Evolutionary conservation across 805 yeast genomes (phyloP).

Genomic region (Pachysolen tannophilus): DNA sequence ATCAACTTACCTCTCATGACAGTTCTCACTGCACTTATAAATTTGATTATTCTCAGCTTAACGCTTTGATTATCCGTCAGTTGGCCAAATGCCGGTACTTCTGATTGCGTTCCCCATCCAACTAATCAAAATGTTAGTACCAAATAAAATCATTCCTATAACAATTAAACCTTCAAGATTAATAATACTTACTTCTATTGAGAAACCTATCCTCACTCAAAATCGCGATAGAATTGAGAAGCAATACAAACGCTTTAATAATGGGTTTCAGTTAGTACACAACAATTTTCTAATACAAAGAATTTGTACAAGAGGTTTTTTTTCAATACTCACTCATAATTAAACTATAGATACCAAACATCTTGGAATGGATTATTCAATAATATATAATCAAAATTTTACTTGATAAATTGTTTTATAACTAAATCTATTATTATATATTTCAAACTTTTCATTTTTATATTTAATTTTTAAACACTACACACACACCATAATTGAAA

Average conservation of each 20-base stretch:
- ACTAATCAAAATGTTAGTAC: constrained; percentile 13
- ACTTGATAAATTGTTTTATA: neutral
- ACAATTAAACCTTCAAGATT: no score
- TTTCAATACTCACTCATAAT: constrained; percentile 3
- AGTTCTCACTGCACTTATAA: constrained; percentile 53
- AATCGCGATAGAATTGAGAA: constrained; percentile 50
- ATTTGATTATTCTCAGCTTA: constrained; percentile 41
- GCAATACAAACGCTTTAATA: constrained; percentile 35
- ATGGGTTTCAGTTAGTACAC: neutral
- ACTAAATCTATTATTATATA: no score
- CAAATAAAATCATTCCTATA: constrained; percentile 7
- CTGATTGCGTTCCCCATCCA: constrained; percentile 17
- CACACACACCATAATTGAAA: no score
- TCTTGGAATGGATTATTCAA: neutral
- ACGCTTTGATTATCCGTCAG: constrained; percentile 20
- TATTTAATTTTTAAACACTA: no score
- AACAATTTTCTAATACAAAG: neutral
- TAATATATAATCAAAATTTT: neutral
- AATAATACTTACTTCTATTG: constrained; percentile 35
- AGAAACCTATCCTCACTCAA: constrained; percentile 54
- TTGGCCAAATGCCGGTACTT: constrained; percentile 3
- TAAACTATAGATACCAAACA: constrained; percentile 9
- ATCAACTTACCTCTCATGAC: constrained; percentile 31
- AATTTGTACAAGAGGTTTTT: neutral
- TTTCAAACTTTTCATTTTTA: no score